A percentile compares a stretch with the other conserved stretches of the same genome.
phyloP scores from a whole-genome alignment of 257 asterid species.

The Osmanthus fragrans region DNA sequence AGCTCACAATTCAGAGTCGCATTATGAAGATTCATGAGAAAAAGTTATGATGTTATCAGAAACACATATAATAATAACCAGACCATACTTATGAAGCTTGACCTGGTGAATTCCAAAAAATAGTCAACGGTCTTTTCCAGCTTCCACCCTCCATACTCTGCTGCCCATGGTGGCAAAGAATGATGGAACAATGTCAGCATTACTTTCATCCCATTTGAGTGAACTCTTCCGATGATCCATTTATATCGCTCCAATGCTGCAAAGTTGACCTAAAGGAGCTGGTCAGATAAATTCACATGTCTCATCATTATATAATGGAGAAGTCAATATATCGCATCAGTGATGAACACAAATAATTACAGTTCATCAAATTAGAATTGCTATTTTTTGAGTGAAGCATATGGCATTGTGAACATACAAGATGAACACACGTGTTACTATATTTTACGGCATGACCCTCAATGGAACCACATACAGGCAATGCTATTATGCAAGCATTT shows the following conservation, averaged over 20 bases:
- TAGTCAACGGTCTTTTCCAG: slow-evolving; percentile 81
- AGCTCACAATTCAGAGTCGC: neutral
- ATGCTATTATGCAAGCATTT: neutral
- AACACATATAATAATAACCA: neutral
- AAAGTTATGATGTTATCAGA: neutral
- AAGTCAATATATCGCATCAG: neutral
- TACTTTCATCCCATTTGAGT: slow-evolving; percentile 89
- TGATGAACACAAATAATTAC: neutral
- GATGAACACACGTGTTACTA: neutral
- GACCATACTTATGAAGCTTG: slow-evolving; percentile 9
- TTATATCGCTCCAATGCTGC: slow-evolving; percentile 94
- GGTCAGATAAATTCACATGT: neutral
- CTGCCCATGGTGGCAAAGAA: slow-evolving; percentile 99
- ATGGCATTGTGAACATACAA: neutral
- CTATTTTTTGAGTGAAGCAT: neutral
- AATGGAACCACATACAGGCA: neutral
- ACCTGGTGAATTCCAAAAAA: slow-evolving; percentile 92
- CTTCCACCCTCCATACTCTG: slow-evolving; percentile 98
- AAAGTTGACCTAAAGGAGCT: slow-evolving; percentile 61
- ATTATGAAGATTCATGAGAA: neutral
- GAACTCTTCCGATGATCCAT: slow-evolving; percentile 86
- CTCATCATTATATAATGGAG: neutral
- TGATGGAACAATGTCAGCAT: slow-evolving; percentile 95
- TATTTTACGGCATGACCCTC: neutral
- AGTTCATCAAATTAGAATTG: neutral